These are phyloP conservation scores for Nemania abortiva DNA, from an alignment of 2,329 filamentous ascomycete genomes.

Conservation along the genomic window DNA sequence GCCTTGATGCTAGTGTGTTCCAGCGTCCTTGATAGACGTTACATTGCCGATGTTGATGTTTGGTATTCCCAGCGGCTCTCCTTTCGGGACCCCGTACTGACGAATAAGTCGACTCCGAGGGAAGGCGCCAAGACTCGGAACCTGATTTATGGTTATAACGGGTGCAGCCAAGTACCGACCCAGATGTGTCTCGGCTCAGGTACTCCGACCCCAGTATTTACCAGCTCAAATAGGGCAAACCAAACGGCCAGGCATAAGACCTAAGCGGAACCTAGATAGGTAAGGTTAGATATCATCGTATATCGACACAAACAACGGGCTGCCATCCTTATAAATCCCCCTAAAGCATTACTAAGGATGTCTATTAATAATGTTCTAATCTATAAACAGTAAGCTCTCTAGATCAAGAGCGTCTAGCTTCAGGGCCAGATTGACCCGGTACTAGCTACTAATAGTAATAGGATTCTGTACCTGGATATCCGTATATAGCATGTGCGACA, in stretches of 20 bases:
- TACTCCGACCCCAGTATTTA: neutral
- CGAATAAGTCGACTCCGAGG: neutral
- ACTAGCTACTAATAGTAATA: conserved; percentile 15
- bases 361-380: conserved; percentile 13
- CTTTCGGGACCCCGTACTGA: neutral
- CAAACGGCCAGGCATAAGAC: neutral
- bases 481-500: neutral
- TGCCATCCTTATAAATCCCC: neutral
- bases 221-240: neutral
- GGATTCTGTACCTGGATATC: neutral
- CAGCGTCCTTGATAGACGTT: neutral
- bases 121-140: conserved; percentile 18
- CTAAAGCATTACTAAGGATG: conserved; percentile 19
- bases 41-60: neutral
- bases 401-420: conserved; percentile 13
- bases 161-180: conserved; percentile 7
- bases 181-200: neutral
- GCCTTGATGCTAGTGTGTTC: too few species aligned
- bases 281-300: neutral
- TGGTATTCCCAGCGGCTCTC: neutral
- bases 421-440: neutral
- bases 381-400: conserved; percentile 33
- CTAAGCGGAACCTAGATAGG: neutral
- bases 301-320: neutral
- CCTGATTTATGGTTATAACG: conserved; percentile 9